Base-by-base conservation (phyloP, 495 filamentous ascomycete species). In the Xylaria grammica region DNA sequence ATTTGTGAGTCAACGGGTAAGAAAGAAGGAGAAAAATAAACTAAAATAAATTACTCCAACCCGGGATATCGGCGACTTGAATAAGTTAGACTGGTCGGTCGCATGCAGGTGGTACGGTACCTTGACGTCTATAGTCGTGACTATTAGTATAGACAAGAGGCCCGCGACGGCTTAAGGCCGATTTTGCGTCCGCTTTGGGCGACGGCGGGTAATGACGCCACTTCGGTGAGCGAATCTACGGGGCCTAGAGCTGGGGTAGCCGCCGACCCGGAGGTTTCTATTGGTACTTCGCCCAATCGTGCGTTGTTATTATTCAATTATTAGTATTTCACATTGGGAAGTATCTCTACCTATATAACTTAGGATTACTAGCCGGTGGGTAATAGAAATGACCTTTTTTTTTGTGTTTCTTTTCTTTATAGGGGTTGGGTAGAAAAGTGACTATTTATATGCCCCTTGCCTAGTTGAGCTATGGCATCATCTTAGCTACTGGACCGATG, bases 41-140 rank as follows among this genome's bases (percentile, higher is more conserved):
- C n/a, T n/a, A n/a, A n/a, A n/a, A n/a, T n/a, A n/a, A n/a, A n/a
- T n/a, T n/a, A n/a, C n/a, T n/a, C n/a, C n/a, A n/a, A n/a, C n/a
- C 15, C 24, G 17, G 24, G 8, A 26, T 34, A 57, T 57, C 54
- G 38, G 54, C 27, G 27, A 7, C n/a, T 46, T 48, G 42, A 36
- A 59, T 59, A 42, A 59, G 56, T 59, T 42, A 59, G 56, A 48
- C 56, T 42, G 56, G 48, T 48, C 36, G 2, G 40, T 20, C 27
- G 56, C n/a, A 34, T 32, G 17, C 11, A 46, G 38, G 6, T 11
- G 27, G 20, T 40, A n/a, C 13, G 6, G 53, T 56, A 26, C 19
- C 4, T 34, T 19, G 30, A 52, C 20, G 49, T 32, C n/a, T n/a
- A n/a, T n/a, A n/a, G n/a, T n/a, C n/a, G n/a, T n/a, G n/a, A n/a